Percentiles rank a stretch among this genome's conserved stretches.
These are phyloP conservation scores for Botrytis sinoallii DNA, from an alignment of 2,329 filamentous ascomycete species.

Conservation along the genomic window DNA sequence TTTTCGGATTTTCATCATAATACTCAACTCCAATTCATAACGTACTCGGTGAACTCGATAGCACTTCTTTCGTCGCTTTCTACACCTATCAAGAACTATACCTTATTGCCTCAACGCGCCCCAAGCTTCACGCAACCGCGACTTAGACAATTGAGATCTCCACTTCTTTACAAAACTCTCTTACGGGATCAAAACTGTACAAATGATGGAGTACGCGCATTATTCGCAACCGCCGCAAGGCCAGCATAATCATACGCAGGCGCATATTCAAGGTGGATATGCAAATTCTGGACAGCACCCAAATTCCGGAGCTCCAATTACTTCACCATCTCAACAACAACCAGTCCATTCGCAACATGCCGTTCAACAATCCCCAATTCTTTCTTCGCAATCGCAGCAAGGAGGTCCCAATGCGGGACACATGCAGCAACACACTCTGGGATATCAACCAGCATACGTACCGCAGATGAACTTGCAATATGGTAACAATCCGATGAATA, in stretches of 20 bases:
- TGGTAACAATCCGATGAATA: slow-evolving; percentile 67
- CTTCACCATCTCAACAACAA: slow-evolving; percentile 69
- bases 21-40: slow-evolving; percentile 18
- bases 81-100: slow-evolving; percentile 20
- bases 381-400: slow-evolving; percentile 75
- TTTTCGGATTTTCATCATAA: slow-evolving; percentile 17
- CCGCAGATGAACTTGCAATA: slow-evolving; percentile 75
- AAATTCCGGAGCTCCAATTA: slow-evolving; percentile 52
- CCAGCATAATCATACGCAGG: slow-evolving; percentile 60
- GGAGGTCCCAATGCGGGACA: slow-evolving; percentile 59
- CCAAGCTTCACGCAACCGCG: slow-evolving; percentile 14
- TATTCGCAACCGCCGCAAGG: slow-evolving; percentile 59
- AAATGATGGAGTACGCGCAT: slow-evolving; percentile 73
- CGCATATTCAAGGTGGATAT: slow-evolving; percentile 59
- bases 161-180: slow-evolving; percentile 16
- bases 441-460: slow-evolving; percentile 77
- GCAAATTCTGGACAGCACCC: slow-evolving; percentile 56
- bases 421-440: slow-evolving; percentile 64
- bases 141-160: slow-evolving; percentile 18
- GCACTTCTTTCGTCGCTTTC: slow-evolving; percentile 17
- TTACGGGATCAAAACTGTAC: slow-evolving; percentile 35
- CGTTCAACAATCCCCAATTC: slow-evolving; percentile 71
- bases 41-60: slow-evolving; percentile 21
- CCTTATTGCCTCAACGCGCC: slow-evolving; percentile 21
- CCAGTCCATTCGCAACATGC: slow-evolving; percentile 56